Evolutionary conservation across 2,329 filamentous ascomycete genomes (phyloP).

Genomic region (Hypoxylon sp.): DNA sequence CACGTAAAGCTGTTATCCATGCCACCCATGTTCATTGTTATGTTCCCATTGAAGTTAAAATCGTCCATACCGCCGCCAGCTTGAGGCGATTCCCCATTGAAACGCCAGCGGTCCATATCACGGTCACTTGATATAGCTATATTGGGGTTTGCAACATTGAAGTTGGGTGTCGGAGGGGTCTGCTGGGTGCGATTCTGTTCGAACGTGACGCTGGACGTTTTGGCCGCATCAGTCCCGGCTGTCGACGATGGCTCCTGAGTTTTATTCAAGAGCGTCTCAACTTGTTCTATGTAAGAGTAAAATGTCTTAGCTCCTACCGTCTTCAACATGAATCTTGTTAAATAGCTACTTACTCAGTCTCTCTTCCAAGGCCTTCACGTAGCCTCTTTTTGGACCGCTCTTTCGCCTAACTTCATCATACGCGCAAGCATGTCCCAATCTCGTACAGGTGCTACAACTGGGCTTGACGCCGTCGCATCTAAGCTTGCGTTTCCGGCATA

Average conservation of each 20-base stretch:
- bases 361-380: constrained; percentile 94
- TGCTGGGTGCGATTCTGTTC: constrained; percentile 55
- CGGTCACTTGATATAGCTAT: constrained; percentile 64
- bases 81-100: constrained; percentile 68
- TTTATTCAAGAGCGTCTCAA: constrained; percentile 86
- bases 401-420: constrained; percentile 95
- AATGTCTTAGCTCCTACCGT: constrained; percentile 39
- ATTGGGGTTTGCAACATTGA: constrained; percentile 62
- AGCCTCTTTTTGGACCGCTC: constrained; percentile 93
- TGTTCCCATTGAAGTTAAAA: constrained; percentile 68
- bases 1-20: constrained; percentile 77
- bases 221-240: constrained; percentile 56
- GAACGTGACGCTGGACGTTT: constrained; percentile 54
- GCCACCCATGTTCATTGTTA: constrained; percentile 66
- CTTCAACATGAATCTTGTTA: constrained; percentile 14
- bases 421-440: constrained; percentile 88
- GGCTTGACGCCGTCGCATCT: constrained; percentile 89
- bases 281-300: constrained; percentile 76
- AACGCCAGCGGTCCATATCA: constrained; percentile 70
- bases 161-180: constrained; percentile 56
- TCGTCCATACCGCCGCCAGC: constrained; percentile 65
- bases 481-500: constrained; percentile 93
- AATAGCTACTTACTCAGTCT: constrained; percentile 78
- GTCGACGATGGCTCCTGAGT: constrained; percentile 73
- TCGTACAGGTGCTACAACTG: constrained; percentile 88